These are phyloP conservation scores for Barbarea vulgaris DNA, from an alignment of 345 rosid genomes.

Conservation along the genomic window DNA sequence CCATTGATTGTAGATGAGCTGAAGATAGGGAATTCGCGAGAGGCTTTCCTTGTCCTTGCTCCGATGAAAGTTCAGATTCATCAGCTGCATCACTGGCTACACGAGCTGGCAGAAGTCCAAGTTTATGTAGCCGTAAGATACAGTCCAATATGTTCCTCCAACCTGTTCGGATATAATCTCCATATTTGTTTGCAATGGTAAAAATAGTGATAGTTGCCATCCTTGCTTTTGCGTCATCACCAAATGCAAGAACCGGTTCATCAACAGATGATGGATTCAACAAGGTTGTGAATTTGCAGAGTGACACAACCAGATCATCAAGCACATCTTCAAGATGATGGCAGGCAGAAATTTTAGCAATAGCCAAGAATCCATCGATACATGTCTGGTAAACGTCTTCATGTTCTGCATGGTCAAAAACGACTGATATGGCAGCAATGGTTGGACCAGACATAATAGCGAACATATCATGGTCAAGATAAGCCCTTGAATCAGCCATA, in stretches of 20 bases:
- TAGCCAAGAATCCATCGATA: constrained; percentile 96
- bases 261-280: constrained; percentile 82
- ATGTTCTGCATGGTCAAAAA: constrained; percentile 97
- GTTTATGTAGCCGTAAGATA: constrained; percentile 89
- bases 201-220: constrained; percentile 96
- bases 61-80: constrained; percentile 85
- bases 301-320: constrained; percentile 95
- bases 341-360: constrained; percentile 95
- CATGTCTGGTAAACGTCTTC: constrained; percentile 96
- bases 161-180: constrained; percentile 90
- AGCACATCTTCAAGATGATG: constrained; percentile 98
- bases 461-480: constrained; percentile 98
- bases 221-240: constrained; percentile 93
- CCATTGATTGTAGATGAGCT: constrained; percentile 74
- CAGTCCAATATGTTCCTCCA: constrained; percentile 99
- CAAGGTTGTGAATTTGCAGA: constrained; percentile 93
- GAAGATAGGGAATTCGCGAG: constrained; percentile 72
- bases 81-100: constrained; percentile 98
- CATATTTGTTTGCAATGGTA: constrained; percentile 96
- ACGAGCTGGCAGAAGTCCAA: constrained; percentile 98
- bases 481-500: constrained; percentile 73
- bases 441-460: constrained; percentile 99
- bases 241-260: constrained; percentile 95
- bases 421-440: constrained; percentile 97
- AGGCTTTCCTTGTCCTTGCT: constrained; percentile 84